Conservation (phyloP, 176 grass and related monocot species). For the Carex cristatella region DNA sequence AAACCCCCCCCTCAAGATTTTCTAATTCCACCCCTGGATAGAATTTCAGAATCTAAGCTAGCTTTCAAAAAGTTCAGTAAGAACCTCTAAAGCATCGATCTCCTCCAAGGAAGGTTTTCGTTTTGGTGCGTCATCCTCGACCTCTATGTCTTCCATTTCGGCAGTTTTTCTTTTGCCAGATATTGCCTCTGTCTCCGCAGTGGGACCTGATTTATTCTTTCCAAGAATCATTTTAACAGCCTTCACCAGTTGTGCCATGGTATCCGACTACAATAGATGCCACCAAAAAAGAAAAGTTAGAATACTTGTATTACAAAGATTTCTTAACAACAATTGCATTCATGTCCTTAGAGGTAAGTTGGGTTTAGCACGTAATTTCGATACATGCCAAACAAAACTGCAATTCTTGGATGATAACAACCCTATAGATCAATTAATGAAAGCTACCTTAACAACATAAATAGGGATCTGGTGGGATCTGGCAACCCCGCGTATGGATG, state of each 20-base stretch:
- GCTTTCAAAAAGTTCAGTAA: background rate
- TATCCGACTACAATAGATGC: slow-evolving; percentile 43
- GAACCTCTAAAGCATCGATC: slow-evolving; percentile 92
- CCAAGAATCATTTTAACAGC: slow-evolving; percentile 93
- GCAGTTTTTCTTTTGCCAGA: slow-evolving; percentile 26
- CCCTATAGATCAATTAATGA: slow-evolving; percentile 23
- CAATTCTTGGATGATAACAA: background rate
- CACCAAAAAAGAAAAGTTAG: background rate
- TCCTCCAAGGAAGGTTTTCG: slow-evolving; percentile 89
- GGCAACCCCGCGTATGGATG: slow-evolving; percentile 76
- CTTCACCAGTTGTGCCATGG: slow-evolving; percentile 97
- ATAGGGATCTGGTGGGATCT: slow-evolving; percentile 74
- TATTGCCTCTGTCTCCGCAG: background rate
- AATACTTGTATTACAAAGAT: background rate
- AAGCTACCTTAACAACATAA: slow-evolving; percentile 82
- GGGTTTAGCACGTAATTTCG: background rate
- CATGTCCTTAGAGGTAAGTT: slow-evolving; percentile 1
- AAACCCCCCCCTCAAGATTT: too few species aligned
- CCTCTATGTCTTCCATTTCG: slow-evolving; percentile 66
- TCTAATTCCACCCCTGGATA: too few species aligned
- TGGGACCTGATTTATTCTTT: slow-evolving; percentile 35
- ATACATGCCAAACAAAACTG: background rate
- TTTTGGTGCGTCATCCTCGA: slow-evolving; percentile 87
- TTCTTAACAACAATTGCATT: background rate
- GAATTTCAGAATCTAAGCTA: background rate